Evolutionary conservation across 768 basidiomycete genomes (phyloP).

Genomic region (Amanita phalloides): DNA sequence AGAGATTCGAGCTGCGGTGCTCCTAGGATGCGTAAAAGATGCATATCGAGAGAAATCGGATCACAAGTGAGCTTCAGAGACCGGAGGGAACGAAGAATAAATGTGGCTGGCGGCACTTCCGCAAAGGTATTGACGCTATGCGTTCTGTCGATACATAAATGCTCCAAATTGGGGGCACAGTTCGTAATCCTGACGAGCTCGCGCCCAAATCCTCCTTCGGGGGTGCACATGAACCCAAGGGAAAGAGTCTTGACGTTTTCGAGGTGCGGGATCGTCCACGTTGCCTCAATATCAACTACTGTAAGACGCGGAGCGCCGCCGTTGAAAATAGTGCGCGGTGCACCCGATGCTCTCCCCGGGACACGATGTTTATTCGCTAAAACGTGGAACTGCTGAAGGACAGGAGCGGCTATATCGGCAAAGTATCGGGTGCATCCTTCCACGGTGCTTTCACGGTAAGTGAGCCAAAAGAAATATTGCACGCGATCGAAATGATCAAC

Average conservation of each 20-base stretch:
- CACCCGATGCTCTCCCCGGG: background rate
- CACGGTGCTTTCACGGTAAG: background rate
- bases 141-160: background rate
- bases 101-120: background rate
- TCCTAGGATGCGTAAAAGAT: slow-evolving; percentile 16
- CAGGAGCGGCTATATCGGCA: background rate
- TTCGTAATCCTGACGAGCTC: background rate
- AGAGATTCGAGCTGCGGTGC: slow-evolving; percentile 23
- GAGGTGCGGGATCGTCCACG: slow-evolving; percentile 13
- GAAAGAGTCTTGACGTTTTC: slow-evolving; percentile 20
- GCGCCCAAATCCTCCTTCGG: background rate
- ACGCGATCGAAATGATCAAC: slow-evolving; percentile 3
- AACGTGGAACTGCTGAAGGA: background rate
- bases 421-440: background rate
- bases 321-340: slow-evolving; percentile 9
- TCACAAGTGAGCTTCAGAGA: slow-evolving; percentile 18
- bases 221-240: background rate
- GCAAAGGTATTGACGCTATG: background rate
- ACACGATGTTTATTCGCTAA: background rate
- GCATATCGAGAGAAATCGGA: slow-evolving; percentile 14
- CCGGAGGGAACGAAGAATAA: slow-evolving; percentile 11
- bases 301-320: slow-evolving; percentile 14
- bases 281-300: slow-evolving; percentile 10
- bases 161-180: background rate
- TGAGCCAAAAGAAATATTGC: slow-evolving; percentile 2